Conservation (phyloP, 148 eudicot genomes). For the Beta vulgaris region DNA sequence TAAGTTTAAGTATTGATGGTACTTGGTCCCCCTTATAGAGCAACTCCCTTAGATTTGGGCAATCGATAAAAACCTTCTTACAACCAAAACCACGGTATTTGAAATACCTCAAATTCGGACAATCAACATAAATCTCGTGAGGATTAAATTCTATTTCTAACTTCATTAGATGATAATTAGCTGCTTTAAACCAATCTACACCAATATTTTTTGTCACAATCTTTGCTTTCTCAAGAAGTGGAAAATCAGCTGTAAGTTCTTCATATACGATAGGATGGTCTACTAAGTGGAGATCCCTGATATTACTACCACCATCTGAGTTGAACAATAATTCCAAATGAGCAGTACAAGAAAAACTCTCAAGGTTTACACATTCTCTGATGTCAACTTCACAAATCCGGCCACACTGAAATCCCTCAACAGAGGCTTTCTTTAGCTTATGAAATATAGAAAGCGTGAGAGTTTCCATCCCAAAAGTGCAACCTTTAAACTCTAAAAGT, state of each 20-base stretch:
- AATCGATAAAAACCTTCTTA: not conserved
- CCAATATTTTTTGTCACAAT: not conserved
- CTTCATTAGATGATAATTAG: constrained; percentile 2
- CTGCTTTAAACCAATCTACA: constrained; percentile 2
- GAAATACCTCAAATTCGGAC: not conserved
- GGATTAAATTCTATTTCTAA: not conserved
- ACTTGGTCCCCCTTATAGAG: not conserved
- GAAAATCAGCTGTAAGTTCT: constrained; percentile 15
- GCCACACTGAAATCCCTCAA: not conserved
- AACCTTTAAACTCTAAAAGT: not conserved
- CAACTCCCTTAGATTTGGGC: constrained; percentile 9
- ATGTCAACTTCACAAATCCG: not conserved
- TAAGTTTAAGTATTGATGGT: not conserved
- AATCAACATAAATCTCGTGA: not conserved
- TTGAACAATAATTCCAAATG: not conserved
- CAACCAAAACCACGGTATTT: not conserved
- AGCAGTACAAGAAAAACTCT: not conserved
- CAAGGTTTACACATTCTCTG: not conserved
- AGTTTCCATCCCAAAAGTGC: not conserved
- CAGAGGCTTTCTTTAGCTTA: constrained; percentile 12
- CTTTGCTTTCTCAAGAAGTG: not conserved
- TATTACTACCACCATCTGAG: not conserved
- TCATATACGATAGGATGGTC: not conserved
- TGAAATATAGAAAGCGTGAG: constrained; percentile 6
- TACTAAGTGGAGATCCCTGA: constrained; percentile 1